Conservation (phyloP, 2,329 filamentous ascomycete genomes). For the Rutstroemia sp. region DNA sequence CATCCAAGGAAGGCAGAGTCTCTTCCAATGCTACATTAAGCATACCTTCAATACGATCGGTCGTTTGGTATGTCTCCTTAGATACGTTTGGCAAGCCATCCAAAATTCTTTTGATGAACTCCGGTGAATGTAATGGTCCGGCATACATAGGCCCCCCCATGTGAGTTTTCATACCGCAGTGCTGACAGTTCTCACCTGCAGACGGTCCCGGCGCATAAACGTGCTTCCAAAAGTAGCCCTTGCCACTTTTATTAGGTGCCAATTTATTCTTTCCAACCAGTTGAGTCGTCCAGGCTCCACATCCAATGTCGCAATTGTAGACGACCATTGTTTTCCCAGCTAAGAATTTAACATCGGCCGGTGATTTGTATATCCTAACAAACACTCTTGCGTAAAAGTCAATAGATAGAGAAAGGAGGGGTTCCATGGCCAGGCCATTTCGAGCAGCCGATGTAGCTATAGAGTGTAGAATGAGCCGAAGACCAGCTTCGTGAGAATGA, state of each 20-base stretch:
- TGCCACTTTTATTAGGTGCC: conserved; percentile 62
- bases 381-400: conserved; percentile 94
- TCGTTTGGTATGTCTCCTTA: conserved; percentile 68
- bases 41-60: conserved; percentile 82
- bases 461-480: conserved; percentile 78
- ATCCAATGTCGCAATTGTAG: conserved; percentile 85
- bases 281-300: conserved; percentile 86
- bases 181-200: conserved; percentile 59
- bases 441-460: conserved; percentile 73
- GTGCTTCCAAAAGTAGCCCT: conserved; percentile 69
- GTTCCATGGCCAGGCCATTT: conserved; percentile 85
- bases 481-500: conserved; percentile 80
- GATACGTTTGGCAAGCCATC: conserved; percentile 62
- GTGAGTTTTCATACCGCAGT: conserved; percentile 84
- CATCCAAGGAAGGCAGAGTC: conserved; percentile 18
- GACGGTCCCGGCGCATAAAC: conserved; percentile 64
- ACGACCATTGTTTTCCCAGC: conserved; percentile 89
- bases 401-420: conserved; percentile 84
- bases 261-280: conserved; percentile 63
- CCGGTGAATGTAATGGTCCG: conserved; percentile 75
- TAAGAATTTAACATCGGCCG: conserved; percentile 81
- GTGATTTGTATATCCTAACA: conserved; percentile 71
- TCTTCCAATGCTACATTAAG: conserved; percentile 83
- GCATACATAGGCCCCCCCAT: conserved; percentile 92
- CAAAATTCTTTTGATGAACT: conserved; percentile 75